These are phyloP conservation scores for Coemansia umbellata DNA, from an alignment of 192 early-diverging fungal genomes.

Conservation along the genomic window DNA sequence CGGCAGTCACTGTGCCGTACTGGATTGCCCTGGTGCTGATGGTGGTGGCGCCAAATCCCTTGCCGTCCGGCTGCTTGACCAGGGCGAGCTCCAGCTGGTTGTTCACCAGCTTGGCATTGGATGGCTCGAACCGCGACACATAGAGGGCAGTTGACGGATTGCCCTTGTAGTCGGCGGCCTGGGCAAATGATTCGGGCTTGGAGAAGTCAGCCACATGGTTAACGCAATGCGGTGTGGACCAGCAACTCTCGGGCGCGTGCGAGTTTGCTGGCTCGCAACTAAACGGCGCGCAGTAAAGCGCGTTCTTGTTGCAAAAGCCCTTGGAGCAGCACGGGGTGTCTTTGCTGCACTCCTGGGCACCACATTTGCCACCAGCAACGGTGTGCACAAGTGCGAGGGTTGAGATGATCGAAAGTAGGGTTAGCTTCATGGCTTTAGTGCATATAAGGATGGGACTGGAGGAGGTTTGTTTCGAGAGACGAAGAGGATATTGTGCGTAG, in stretches of 20 bases:
- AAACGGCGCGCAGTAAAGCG: conserved; percentile 41
- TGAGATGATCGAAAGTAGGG: conserved; percentile 3
- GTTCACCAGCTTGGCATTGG: conserved; percentile 47
- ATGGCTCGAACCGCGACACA: conserved; percentile 56
- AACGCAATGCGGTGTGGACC: conserved; percentile 41
- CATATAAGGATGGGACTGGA: background rate
- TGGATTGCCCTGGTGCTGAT: conserved; percentile 55
- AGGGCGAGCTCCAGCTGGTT: conserved; percentile 45
- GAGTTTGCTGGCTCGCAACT: conserved; percentile 49
- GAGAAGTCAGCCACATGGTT: conserved; percentile 31
- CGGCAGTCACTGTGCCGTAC: conserved; percentile 58
- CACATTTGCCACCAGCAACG: conserved; percentile 19
- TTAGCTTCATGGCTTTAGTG: conserved; percentile 2
- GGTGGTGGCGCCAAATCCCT: conserved; percentile 57
- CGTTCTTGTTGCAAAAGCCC: conserved; percentile 46
- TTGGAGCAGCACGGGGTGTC: conserved; percentile 52
- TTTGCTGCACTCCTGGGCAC: conserved; percentile 25
- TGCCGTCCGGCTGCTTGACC: conserved; percentile 35
- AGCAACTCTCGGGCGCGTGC: conserved; percentile 24
- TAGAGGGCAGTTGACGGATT: conserved; percentile 43
- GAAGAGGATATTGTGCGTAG: no score
- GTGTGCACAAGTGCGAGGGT: conserved; percentile 5
- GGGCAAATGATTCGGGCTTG: conserved; percentile 13
- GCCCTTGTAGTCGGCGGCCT: conserved; percentile 50
- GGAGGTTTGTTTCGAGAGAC: background rate